phyloP scores from a whole-genome alignment of 2,329 filamentous ascomycete species.

The Didymella sp. region DNA sequence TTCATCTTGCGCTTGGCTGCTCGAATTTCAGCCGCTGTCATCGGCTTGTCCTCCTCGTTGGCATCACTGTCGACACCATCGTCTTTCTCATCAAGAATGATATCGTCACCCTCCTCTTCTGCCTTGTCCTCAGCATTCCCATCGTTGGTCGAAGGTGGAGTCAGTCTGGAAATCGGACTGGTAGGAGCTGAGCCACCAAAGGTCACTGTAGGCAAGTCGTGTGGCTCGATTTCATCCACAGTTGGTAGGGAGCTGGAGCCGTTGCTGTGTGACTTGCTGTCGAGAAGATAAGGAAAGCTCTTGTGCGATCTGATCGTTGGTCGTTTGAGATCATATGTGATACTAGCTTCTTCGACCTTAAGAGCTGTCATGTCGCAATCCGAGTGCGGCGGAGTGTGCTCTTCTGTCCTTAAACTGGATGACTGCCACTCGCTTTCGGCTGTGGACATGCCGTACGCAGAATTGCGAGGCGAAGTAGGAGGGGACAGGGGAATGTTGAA shows the following conservation, averaged over 20 bases:
- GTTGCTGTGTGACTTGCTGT: slow-evolving; percentile 43
- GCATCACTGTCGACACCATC: slow-evolving; percentile 38
- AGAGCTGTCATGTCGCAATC: slow-evolving; percentile 51
- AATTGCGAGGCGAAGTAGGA: slow-evolving; percentile 60
- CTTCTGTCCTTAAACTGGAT: slow-evolving; percentile 30
- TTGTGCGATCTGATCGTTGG: slow-evolving; percentile 54
- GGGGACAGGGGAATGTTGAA: slow-evolving; percentile 58
- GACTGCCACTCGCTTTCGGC: slow-evolving; percentile 55
- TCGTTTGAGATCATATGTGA: slow-evolving; percentile 47
- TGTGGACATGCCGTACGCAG: slow-evolving; percentile 54
- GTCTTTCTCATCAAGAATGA: slow-evolving; percentile 51
- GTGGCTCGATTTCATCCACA: slow-evolving; percentile 47
- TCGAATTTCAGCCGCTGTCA: slow-evolving; percentile 57
- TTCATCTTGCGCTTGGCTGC: slow-evolving; percentile 68
- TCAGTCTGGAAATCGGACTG: slow-evolving; percentile 55
- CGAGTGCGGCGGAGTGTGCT: slow-evolving; percentile 43
- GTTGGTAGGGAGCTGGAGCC: slow-evolving; percentile 39
- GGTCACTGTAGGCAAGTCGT: slow-evolving; percentile 45
- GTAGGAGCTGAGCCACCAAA: slow-evolving; percentile 55
- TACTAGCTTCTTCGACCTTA: slow-evolving; percentile 46
- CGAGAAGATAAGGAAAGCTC: slow-evolving; percentile 53
- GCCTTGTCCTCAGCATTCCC: slow-evolving; percentile 44
- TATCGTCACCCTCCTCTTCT: slow-evolving; percentile 50
- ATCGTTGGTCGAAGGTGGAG: slow-evolving; percentile 53
- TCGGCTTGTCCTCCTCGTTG: slow-evolving; percentile 47